These are phyloP conservation scores for Trichoderma asperelloides DNA, from an alignment of 495 filamentous ascomycete genomes.

Conservation along the genomic window DNA sequence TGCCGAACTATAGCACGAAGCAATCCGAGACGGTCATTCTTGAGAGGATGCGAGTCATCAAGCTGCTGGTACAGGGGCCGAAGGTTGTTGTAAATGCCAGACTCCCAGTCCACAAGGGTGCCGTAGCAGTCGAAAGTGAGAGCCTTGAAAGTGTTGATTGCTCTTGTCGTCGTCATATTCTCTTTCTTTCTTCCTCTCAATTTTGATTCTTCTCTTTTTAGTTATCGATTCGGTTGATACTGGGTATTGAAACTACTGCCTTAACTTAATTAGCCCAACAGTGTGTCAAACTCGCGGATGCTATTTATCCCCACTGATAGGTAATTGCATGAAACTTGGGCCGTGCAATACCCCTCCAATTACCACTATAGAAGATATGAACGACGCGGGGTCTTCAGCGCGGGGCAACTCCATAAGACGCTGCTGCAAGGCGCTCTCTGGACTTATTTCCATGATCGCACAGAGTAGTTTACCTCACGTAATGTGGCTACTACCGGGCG, in stretches of 20 bases:
- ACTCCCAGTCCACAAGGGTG: conserved; percentile 73
- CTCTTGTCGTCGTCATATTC: background rate
- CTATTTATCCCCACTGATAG: no score
- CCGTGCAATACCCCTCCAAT: no score
- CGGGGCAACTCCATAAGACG: no score
- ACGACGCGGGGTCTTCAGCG: no score
- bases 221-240: background rate
- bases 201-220: background rate
- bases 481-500: no score
- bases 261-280: no score
- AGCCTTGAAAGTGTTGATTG: conserved; percentile 24
- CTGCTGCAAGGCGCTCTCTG: no score
- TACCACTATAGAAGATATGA: no score
- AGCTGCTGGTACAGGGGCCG: conserved; percentile 34
- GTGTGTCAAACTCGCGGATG: no score
- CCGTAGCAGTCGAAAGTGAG: conserved; percentile 82
- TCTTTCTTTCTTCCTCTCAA: background rate
- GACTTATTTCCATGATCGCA: no score
- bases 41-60: conserved; percentile 29
- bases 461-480: no score
- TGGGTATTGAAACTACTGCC: background rate
- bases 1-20: conserved; percentile 30
- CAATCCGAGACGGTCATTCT: conserved; percentile 25
- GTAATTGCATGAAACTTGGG: no score
- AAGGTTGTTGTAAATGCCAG: conserved; percentile 23